Evolutionary conservation across 2,329 filamentous ascomycete species (phyloP), one percentile per base, ranked within the genome.

Genomic region (Polytolypa hystricis): DNA sequence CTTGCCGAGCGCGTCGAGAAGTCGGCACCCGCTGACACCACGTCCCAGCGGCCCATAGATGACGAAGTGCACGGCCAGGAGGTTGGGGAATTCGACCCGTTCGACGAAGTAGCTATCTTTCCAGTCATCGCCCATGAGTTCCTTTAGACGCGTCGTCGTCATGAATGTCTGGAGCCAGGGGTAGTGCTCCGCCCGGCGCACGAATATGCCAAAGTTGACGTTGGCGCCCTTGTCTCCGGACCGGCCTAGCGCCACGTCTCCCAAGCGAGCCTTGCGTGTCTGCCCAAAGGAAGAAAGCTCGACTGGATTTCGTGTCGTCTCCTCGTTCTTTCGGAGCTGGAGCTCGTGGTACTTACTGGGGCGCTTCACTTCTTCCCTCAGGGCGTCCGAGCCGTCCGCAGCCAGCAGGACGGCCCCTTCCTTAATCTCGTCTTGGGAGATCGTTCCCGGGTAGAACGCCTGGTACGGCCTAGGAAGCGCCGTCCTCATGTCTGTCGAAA

Each of bases 1-100:
- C 46, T 74, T 74, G 1, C 65, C 71, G 43, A 73, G 54, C 8
- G 55, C 54, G 53, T 74, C 70, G 12, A 74, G 42, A 26, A 59
- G 47, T 16, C 52, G 58, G 7, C 63, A 66, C 38, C 67, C 69
- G 42, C 66, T 72, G 3, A 73, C 66, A 0, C 62, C 63, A 0
- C 59, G 41, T 0, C 61, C 65, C 11, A 70, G 47, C 14, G 58
- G 55, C 2, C 65, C 67, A 39, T 69, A 70, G 2, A 70, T 51
- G 7, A 70, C 66, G 51, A 68, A 71, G 43, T 73, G 63, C 14
- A 71, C 69, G 0, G 67, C 67, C 21, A 48, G 49, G 0, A 70
- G 56, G 3, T 54, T 45, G 0, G 58, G 53, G 35, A 71, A 64
- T 49, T 70, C 67, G n/a, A 69, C 62, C 10, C 68, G 48, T 45